phyloP scores from a whole-genome alignment of 2,329 filamentous ascomycete species.

The Trichoderma breve region DNA sequence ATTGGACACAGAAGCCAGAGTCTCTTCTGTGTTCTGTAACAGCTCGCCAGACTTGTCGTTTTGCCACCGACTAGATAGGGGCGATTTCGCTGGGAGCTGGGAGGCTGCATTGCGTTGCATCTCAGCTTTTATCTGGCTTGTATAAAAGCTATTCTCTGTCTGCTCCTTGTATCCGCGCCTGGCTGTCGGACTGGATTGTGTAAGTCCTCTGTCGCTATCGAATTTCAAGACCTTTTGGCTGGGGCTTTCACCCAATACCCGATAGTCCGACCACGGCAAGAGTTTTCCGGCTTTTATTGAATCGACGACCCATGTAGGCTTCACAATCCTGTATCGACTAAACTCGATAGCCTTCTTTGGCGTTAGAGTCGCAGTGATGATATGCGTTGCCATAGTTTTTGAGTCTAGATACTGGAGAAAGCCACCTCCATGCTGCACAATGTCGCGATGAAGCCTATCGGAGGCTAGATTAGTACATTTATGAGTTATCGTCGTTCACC shows the following conservation, averaged over 20 bases:
- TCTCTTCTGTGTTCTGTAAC: neutral
- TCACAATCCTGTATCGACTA: constrained; percentile 82
- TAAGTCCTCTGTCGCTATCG: constrained; percentile 61
- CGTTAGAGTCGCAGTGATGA: constrained; percentile 85
- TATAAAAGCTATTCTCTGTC: constrained; percentile 80
- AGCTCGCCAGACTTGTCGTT: neutral
- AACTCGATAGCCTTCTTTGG: constrained; percentile 94
- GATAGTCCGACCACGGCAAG: constrained; percentile 82
- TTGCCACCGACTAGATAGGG: neutral
- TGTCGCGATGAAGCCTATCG: constrained; percentile 68
- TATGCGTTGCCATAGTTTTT: constrained; percentile 94
- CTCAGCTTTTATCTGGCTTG: constrained; percentile 59
- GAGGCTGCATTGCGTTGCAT: neutral
- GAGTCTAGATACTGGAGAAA: constrained; percentile 93
- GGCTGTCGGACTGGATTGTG: constrained; percentile 58
- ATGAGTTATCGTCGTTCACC: neutral
- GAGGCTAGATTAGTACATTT: constrained; percentile 21
- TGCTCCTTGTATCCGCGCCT: constrained; percentile 74
- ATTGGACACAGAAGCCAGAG: neutral
- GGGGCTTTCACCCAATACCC: constrained; percentile 79
- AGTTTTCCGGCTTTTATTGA: constrained; percentile 78
- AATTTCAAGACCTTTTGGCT: constrained; percentile 74
- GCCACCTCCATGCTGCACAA: constrained; percentile 90
- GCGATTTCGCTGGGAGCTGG: neutral
- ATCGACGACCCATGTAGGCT: constrained; percentile 91